Evolutionary conservation across 140 eudicot species (phyloP).

Genomic region (Anethum foeniculum): DNA sequence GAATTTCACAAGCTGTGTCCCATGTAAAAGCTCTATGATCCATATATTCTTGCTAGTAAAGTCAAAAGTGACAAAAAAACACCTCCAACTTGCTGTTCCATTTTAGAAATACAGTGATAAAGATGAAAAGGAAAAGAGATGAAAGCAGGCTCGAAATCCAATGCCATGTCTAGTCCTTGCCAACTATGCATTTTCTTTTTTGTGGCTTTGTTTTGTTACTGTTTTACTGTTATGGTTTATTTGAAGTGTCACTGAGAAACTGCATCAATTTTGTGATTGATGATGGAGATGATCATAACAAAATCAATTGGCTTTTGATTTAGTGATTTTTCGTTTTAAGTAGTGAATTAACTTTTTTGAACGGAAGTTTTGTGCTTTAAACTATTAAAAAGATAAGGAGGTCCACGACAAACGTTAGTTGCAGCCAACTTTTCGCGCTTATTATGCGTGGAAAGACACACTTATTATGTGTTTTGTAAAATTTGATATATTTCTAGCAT

Average conservation of each 20-base stretch:
- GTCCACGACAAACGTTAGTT: not conserved
- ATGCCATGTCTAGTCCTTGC: conserved; percentile 3
- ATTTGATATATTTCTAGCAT: too few relatives aligned
- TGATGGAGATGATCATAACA: not conserved
- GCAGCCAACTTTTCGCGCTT: not conserved
- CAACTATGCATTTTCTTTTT: not conserved
- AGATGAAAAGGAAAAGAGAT: not conserved
- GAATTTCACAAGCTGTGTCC: not conserved
- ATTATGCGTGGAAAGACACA: too few relatives aligned
- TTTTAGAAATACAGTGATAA: not conserved
- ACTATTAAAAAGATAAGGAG: too few relatives aligned
- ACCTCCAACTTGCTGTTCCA: conserved; percentile 8
- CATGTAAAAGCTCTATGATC: conserved; percentile 7
- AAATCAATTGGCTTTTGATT: too few relatives aligned
- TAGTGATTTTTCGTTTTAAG: too few relatives aligned
- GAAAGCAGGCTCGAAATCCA: not conserved
- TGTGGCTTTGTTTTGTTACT: not conserved
- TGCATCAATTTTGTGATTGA: not conserved
- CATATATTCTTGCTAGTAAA: conserved; percentile 2
- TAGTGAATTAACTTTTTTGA: not conserved
- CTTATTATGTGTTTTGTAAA: too few relatives aligned
- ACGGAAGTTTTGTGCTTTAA: not conserved
- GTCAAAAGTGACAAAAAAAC: conserved; percentile 2
- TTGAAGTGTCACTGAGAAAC: not conserved
- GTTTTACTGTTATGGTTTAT: too few relatives aligned